phyloP scores from a whole-genome alignment of 2,329 filamentous ascomycete genomes.

The Verticillium albo-atrum region DNA sequence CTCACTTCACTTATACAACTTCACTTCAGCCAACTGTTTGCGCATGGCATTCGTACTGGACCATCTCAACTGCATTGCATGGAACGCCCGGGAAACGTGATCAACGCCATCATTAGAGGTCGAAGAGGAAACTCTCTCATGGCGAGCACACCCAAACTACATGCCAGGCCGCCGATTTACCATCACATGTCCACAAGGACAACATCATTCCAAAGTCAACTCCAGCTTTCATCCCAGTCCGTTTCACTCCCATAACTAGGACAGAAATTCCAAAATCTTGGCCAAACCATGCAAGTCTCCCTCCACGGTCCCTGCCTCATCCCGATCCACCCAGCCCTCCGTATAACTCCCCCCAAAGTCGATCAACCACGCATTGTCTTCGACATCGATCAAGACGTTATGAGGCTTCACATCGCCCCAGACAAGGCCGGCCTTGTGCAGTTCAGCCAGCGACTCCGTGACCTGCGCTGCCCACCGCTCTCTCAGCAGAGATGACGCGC shows the following conservation, averaged over 20 bases:
- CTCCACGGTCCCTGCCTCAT: constrained; percentile 16
- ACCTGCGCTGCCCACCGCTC: constrained; percentile 14
- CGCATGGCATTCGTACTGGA: too few species aligned
- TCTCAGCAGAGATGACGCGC: background rate
- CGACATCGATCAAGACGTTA: constrained; percentile 22
- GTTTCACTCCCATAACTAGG: background rate
- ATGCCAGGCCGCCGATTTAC: too few species aligned
- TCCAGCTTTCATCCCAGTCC: too few species aligned
- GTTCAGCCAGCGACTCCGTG: constrained; percentile 5
- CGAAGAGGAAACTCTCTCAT: too few species aligned
- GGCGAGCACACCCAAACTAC: too few species aligned
- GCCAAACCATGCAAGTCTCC: constrained; percentile 17
- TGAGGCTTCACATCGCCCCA: constrained; percentile 25
- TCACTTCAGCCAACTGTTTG: too few species aligned
- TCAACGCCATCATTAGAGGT: too few species aligned
- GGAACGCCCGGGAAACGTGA: too few species aligned
- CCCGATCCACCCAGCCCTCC: constrained; percentile 20
- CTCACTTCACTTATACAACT: too few species aligned
- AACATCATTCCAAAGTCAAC: too few species aligned
- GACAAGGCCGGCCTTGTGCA: constrained; percentile 15
- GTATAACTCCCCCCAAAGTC: constrained; percentile 25
- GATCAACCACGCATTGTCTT: constrained; percentile 23
- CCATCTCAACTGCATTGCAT: too few species aligned
- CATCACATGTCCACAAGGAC: too few species aligned
- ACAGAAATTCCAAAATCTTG: constrained; percentile 6